Evolutionary conservation across 345 rosid genomes (phyloP).

Genomic region (Lenwebbia sp.): DNA sequence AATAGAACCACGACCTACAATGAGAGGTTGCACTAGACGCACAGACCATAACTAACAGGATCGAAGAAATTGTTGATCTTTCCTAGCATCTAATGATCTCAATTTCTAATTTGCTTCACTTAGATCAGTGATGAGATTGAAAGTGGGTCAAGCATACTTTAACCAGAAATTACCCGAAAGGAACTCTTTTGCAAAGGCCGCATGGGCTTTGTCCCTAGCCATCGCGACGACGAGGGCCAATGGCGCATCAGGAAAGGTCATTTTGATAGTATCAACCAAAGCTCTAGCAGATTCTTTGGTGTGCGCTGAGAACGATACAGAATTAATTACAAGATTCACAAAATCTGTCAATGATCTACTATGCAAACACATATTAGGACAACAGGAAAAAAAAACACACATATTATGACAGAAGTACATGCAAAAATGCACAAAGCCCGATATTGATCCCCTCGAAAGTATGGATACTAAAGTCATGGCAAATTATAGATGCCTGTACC

Average conservation of each 20-base stretch:
- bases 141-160: neutral
- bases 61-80: neutral
- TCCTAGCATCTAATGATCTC: neutral
- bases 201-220: slow-evolving; percentile 90
- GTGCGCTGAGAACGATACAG: slow-evolving; percentile 46
- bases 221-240: slow-evolving; percentile 68
- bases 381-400: neutral
- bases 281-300: slow-evolving; percentile 90
- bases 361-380: neutral
- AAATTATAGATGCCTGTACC: neutral
- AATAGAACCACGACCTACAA: neutral
- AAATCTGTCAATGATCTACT: neutral
- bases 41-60: neutral
- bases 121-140: neutral
- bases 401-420: neutral
- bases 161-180: slow-evolving; percentile 35
- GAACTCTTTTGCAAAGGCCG: slow-evolving; percentile 71
- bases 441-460: neutral
- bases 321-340: neutral
- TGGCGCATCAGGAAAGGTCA: slow-evolving; percentile 37
- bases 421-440: neutral
- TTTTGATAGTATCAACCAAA: slow-evolving; percentile 42
- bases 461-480: neutral
- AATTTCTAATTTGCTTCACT: neutral
- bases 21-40: neutral